Conservation (phyloP, 2,329 filamentous ascomycete species). For the Rhexocercosporidium sp. region DNA sequence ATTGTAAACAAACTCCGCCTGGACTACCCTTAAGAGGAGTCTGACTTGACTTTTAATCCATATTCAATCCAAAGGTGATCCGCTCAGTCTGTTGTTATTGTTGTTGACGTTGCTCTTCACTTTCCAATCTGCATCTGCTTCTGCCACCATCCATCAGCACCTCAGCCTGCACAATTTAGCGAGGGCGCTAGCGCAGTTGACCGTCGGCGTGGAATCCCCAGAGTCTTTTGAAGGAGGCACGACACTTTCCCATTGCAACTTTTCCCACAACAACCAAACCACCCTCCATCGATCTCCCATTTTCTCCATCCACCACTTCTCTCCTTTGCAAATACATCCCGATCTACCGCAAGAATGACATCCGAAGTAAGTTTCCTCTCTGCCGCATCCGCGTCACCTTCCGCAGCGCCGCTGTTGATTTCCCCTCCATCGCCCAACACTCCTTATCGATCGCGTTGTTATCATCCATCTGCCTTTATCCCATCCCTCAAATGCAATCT, state of each 20-base stretch:
- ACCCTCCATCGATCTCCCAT: conserved; percentile 19
- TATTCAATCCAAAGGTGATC: no score
- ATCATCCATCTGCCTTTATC: conserved; percentile 11
- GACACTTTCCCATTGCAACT: conserved; percentile 12
- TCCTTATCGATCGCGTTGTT: conserved; percentile 37
- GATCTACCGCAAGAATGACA: conserved; percentile 38
- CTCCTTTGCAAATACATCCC: conserved; percentile 16
- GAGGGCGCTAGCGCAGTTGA: not conserved
- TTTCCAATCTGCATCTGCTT: not conserved
- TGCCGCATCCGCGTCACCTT: conserved; percentile 24
- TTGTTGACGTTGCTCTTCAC: not conserved
- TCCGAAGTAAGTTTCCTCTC: conserved; percentile 43
- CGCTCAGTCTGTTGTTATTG: not conserved
- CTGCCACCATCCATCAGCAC: not conserved
- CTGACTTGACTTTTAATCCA: no score
- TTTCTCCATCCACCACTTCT: conserved; percentile 18
- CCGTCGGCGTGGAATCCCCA: conserved; percentile 10
- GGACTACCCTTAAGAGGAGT: no score
- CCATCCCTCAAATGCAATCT: conserved; percentile 20
- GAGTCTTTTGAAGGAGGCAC: conserved; percentile 12
- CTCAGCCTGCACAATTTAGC: not conserved
- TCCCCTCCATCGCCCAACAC: conserved; percentile 33
- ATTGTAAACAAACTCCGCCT: not conserved
- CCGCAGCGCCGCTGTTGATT: conserved; percentile 23
- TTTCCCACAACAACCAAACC: conserved; percentile 25